Evolutionary conservation across 1,139 yeast genomes (phyloP), one percentile per base, ranked within the genome.

Genomic region (Pneumocystis wakefieldiae): DNA sequence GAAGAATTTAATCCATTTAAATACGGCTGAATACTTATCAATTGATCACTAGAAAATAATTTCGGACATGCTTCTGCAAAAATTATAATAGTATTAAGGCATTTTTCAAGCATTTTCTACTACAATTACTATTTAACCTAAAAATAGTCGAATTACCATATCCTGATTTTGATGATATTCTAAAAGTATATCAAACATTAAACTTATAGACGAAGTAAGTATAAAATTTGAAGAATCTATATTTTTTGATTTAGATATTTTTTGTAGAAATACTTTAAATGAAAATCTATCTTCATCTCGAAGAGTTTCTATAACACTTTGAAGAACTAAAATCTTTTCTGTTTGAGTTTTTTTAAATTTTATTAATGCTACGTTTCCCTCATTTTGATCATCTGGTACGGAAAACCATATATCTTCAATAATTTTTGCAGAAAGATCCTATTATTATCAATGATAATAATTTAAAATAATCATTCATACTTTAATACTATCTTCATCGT

Each of bases 401-500:
- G 32, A 48, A 63, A 83, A 80, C 80, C 85, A 80, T 32, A 80
- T 67, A 0, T 79, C 80, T 1, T 77, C 65, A 17, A 86, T 68
- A 6, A 74, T 72, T 0, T 70, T 65, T 59, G 74, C 76, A 0
- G 86, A 80, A 17, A 77, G 71, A 0, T 79, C 81, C 28, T 78
- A 74, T 1, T 87, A 77, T 0, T 75, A 67, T 59, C 63, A 61
- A 39, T 24, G 17, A 36, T 17, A 12, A 12, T 12, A 38, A 15
- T 12, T 36, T n/a, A 19, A 32, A 48, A 60, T 6, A 24, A 17
- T 17, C 4, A 37, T 12, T 29, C 29, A 35, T 38, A 60, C 62
- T n/a, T n/a, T 61, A 48, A 62, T 60, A n/a, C 61, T 61, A 14
- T 82, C 84, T 67, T 88, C 95, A 68, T 85, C 92, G 70, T 87